phyloP scores from a whole-genome alignment of 805 yeast genomes.

The Zygoascus bituminiphila region DNA sequence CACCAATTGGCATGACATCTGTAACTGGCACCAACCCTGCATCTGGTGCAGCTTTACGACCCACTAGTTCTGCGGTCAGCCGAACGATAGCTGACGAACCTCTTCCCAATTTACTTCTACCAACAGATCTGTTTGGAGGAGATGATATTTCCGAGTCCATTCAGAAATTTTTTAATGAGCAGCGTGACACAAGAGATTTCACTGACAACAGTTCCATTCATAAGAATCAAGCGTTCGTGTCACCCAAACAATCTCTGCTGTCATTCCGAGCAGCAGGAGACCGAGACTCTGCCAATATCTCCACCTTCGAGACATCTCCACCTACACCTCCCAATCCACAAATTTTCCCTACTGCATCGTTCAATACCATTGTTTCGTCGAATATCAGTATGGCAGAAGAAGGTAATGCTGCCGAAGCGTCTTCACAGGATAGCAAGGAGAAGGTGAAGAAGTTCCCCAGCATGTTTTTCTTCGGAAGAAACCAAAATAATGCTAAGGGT shows the following conservation, averaged over 20 bases:
- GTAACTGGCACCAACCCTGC: neutral
- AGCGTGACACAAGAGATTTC: neutral
- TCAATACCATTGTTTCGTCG: neutral
- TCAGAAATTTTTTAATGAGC: conserved; percentile 13
- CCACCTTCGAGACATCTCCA: neutral
- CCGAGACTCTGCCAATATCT: neutral
- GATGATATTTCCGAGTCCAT: conserved; percentile 22
- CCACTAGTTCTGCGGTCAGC: neutral
- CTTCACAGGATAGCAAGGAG: neutral
- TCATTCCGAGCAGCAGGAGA: conserved; percentile 7
- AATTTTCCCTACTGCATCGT: neutral
- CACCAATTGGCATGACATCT: neutral
- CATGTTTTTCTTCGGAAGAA: conserved; percentile 14
- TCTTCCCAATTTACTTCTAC: conserved; percentile 28
- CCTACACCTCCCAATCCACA: neutral
- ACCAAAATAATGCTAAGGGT: neutral
- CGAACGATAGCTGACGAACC: neutral
- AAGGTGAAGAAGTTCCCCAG: conserved; percentile 9
- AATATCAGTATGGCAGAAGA: neutral
- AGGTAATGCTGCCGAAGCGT: neutral
- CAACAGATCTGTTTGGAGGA: conserved; percentile 28
- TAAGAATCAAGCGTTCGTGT: conserved; percentile 7
- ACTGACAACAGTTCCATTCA: neutral
- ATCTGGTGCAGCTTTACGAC: neutral
- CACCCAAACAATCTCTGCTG: conserved; percentile 15